These are phyloP conservation scores for Cryptococcus jaspeensis DNA, from an alignment of 1,284 basidiomycete species.

Conservation along the genomic window DNA sequence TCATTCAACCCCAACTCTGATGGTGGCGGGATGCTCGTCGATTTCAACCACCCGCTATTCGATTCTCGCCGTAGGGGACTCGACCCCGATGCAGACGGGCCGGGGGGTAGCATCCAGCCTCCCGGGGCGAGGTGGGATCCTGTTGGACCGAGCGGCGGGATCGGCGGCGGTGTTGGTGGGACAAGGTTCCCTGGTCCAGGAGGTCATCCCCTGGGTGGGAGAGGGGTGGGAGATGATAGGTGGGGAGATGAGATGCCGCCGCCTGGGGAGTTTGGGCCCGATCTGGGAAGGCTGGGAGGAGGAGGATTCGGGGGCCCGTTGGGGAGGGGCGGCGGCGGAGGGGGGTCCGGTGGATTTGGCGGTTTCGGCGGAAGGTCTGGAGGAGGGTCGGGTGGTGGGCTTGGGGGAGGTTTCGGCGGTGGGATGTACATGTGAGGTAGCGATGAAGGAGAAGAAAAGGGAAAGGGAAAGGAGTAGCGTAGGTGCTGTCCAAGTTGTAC, in stretches of 20 bases:
- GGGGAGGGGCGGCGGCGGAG: constrained; percentile 21
- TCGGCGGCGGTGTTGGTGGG: constrained; percentile 3
- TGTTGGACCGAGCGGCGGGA: constrained; percentile 48
- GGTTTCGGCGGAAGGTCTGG: not conserved
- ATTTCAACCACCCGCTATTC: constrained; percentile 58
- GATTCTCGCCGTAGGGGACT: constrained; percentile 28
- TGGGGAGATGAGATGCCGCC: constrained; percentile 50
- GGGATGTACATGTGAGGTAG: constrained; percentile 1
- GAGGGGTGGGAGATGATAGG: constrained; percentile 41
- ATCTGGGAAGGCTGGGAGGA: constrained; percentile 43
- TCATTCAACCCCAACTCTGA: constrained; percentile 28
- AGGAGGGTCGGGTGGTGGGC: constrained; percentile 4
- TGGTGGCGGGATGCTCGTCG: constrained; percentile 56
- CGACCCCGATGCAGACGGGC: constrained; percentile 28
- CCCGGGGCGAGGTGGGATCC: constrained; percentile 58
- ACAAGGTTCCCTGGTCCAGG: constrained; percentile 30
- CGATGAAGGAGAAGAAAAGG: not conserved
- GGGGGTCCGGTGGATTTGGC: constrained; percentile 14
- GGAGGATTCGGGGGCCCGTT: constrained; percentile 8
- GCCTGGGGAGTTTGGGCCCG: constrained; percentile 48
- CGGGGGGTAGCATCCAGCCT: constrained; percentile 45
- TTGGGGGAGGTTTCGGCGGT: constrained; percentile 7
- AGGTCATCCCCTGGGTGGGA: constrained; percentile 39
- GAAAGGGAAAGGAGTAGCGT: not conserved
- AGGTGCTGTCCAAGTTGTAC: not conserved